Evolutionary conservation across 192 early-diverging fungal species (phyloP).

Genomic region (Martensiomyces pterosporus): DNA sequence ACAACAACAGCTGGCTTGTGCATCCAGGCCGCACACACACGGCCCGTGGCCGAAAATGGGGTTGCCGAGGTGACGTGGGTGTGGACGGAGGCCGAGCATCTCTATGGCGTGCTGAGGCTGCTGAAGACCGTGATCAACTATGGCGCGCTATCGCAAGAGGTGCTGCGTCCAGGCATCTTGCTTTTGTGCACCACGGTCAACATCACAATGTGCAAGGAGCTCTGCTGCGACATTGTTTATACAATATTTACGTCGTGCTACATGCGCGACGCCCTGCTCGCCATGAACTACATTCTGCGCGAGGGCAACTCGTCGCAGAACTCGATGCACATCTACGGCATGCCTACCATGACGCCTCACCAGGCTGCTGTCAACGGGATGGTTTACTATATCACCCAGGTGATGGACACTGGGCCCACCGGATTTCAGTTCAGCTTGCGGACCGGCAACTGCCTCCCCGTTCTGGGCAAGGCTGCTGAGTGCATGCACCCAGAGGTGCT

Average conservation of each 20-base stretch:
- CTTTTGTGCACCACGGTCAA: conserved; percentile 41
- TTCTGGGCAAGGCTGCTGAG: conserved; percentile 38
- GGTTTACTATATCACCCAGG: conserved; percentile 45
- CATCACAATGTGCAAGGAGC: conserved; percentile 19
- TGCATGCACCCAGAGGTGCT: conserved; percentile 41
- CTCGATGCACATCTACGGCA: conserved; percentile 15
- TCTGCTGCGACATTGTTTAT: conserved; percentile 38
- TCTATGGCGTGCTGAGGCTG: conserved; percentile 28
- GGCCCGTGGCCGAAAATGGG: conserved; percentile 10
- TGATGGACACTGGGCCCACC: conserved; percentile 46
- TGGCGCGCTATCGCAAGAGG: conserved; percentile 30
- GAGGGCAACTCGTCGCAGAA: conserved; percentile 21
- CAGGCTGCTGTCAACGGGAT: conserved; percentile 47
- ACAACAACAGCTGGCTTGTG: conserved; percentile 9
- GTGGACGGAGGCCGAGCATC: conserved; percentile 31
- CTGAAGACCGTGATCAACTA: conserved; percentile 43
- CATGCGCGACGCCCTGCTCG: conserved; percentile 45
- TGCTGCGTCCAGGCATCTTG: conserved; percentile 22
- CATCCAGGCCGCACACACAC: conserved; percentile 13
- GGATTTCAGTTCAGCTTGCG: conserved; percentile 49
- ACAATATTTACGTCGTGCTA: conserved; percentile 48
- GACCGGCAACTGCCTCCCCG: conserved; percentile 46
- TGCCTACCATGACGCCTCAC: conserved; percentile 26
- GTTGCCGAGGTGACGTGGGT: conserved; percentile 29
- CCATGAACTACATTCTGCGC: conserved; percentile 45